Base-by-base conservation (phyloP, 1,284 basidiomycete species). In the Sphaerobolus stellatus region DNA sequence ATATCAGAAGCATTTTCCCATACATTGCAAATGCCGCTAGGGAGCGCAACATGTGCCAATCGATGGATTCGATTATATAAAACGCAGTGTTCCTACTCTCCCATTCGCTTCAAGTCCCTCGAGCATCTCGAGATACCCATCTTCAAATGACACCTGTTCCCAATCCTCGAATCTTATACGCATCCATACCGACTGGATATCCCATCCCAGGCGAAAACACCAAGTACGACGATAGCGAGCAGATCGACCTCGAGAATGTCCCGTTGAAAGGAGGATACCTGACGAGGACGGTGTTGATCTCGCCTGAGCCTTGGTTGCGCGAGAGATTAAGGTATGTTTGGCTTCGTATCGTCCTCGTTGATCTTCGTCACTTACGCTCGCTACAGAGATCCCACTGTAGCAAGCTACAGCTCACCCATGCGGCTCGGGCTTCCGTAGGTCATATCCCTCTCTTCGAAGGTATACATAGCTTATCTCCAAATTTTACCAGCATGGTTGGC, bases 211-310 rank as follows among this genome's bases (percentile, higher is more conserved):
- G 77, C 41, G 72, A 75, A 58, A 77, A 74, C 4, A 72, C 73
- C 13, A 67, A 77, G n/a, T 78, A 80, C 59, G 79, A 82, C 51
- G 67, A 65, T 4, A 71, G 72, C 0, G 59, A 73, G 43, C 72
- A 67, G 1, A 79, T 86, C 58, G 81, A 85, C 58, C 59, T 78
- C 29, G 77, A 81, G 3, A 75, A 59, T 16, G 75, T 74, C 2
- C 62, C 74, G 5, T 66, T 83, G 13, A 67, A 81, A 52, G 83
- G 81, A 20, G 80, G 80, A 1, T 67, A 79, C 58, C 66, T 84
- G 18, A 60, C 79, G 52, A 81, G 82, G 66, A 70, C 72, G 1
- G 68, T 81, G 16, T 71, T 71, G 0, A 58, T 80, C 4, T 76
- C 71, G 16, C 67, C 80, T 25, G 80, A 82, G 58, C 80, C 80